Base-by-base conservation (phyloP, 2,329 filamentous ascomycete species). In the Exophiala phaeomuriformis region DNA sequence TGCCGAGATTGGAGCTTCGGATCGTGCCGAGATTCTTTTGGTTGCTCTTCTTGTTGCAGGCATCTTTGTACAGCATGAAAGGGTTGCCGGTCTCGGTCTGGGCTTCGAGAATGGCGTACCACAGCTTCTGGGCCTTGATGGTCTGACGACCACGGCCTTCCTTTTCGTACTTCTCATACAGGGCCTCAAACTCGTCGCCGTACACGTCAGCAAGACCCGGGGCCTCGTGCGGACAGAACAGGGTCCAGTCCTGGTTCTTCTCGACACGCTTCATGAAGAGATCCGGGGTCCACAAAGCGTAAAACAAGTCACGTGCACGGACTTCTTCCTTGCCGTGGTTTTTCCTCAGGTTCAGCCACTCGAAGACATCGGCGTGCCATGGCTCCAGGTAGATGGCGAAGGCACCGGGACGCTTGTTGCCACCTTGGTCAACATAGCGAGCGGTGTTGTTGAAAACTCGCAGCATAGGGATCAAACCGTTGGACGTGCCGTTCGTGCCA, bases 261-360 rank as follows among this genome's bases (percentile, higher is more conserved):
- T 98, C 90, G 52, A 98, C 91, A 71, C 93, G 90, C 80, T 95
- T 95, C 93, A 98, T 98, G 83, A 98, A 98, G 43, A 98, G 81
- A 77, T 98, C 93, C 10, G 93, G 90, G 54, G 96, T 96, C 93
- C 93, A 98, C 47, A 98, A 81, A 56, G 91, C 93, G 60, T 95
- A 89, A 83, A 98, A 98, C 48, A 98, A 80, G 71, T 98, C 93
- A 68, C 93, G 90, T 61, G 93, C 93, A 66, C 93, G 90, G 63
- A 95, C 82, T 75, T 98, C 93, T 71, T 98, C 93, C 76, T 98
- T 98, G 64, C 93, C 93, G 72, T 98, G 93, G 74, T 98, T 98
- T 85, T 98, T 98, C 67, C 93, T 86, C 51, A 98, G 82, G 67
- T 98, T 94, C 62, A 98, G 83, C 77, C 95, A 98, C 72, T 95